phyloP scores from a whole-genome alignment of 2,329 filamentous ascomycete genomes.

The Sclerotinia glacialis region DNA sequence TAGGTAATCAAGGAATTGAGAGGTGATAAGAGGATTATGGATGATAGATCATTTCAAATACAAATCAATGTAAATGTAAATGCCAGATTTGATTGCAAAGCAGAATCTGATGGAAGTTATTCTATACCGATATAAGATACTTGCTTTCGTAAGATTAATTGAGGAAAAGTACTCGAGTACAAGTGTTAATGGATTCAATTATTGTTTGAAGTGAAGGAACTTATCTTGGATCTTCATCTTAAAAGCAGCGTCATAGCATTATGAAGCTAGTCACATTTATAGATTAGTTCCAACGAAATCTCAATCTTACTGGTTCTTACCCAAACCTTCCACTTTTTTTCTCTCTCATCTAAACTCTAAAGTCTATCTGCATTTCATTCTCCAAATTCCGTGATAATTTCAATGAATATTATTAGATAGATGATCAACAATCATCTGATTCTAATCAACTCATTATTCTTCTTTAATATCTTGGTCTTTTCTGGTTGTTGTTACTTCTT shows the following conservation, averaged over 20 bases:
- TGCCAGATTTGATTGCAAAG: not conserved
- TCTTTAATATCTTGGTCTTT: slow-evolving; percentile 5
- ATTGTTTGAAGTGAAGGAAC: not conserved
- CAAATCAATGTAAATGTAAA: too few species aligned
- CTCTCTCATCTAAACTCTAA: not conserved
- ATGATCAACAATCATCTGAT: slow-evolving; percentile 1
- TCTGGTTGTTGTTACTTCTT: too few species aligned
- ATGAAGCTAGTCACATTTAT: not conserved
- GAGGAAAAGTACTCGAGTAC: too few species aligned
- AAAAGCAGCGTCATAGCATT: slow-evolving; percentile 1
- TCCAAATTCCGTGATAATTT: not conserved
- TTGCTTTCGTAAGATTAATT: not conserved
- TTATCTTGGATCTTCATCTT: too few species aligned
- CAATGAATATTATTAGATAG: not conserved
- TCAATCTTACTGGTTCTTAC: not conserved
- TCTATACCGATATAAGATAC: not conserved
- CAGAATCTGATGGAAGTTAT: not conserved
- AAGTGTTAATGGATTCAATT: too few species aligned
- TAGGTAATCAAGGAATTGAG: not conserved
- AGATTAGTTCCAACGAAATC: not conserved
- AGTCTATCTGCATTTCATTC: not conserved
- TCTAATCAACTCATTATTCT: not conserved
- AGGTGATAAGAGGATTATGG: not conserved
- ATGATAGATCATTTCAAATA: too few species aligned
- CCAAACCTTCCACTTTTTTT: not conserved